Base-by-base conservation (phyloP, 2,329 filamentous ascomycete species). In the Talaromyces funiculosus region DNA sequence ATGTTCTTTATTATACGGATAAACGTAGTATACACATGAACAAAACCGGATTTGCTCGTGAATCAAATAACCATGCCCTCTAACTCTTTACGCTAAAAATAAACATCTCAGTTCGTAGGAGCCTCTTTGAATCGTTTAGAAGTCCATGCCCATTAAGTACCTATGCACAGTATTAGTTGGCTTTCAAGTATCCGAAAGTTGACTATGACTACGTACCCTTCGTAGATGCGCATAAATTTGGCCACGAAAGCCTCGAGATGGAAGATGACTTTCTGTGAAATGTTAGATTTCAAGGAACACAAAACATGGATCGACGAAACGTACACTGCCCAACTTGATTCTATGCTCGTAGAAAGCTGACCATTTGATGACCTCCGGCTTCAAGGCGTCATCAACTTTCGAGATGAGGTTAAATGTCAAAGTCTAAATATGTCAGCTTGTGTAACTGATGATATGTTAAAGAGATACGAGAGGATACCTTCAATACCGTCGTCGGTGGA, bases 211-310 rank as follows among this genome's bases (percentile, higher is more conserved):
- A 72, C 79, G 65, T 86, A 95, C 86, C 92, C 93, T 80, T 99
- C 94, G 64, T 93, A 84, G 67, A 97, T 86, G 67, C 93, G 86
- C 93, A 99, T 97, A 73, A 97, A 96, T 79, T 97, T 97, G 61
- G 93, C 93, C 61, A 99, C 94, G 76, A 99, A 99, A 3, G 94
- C 94, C 77, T 99, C 95, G 3, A 99, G 80, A 71, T 99, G 95
- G 76, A 99, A 99, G 64, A 99, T 97, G 61, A 96, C 90, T 82
- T 99, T 99, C 75, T 81, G 62, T 61, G 14, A 12, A 47, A 43
- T 18, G n/a, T 56, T 31, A 53, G 53, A 22, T 18, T n/a, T n/a
- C n/a, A n/a, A n/a, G n/a, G n/a, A n/a, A n/a, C n/a, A n/a, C n/a
- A n/a, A n/a, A n/a, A n/a, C n/a, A n/a, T n/a, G 9, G 37, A 42